Evolutionary conservation across 2,329 filamentous ascomycete species (phyloP).

Genomic region (Colletotrichum coccodes): DNA sequence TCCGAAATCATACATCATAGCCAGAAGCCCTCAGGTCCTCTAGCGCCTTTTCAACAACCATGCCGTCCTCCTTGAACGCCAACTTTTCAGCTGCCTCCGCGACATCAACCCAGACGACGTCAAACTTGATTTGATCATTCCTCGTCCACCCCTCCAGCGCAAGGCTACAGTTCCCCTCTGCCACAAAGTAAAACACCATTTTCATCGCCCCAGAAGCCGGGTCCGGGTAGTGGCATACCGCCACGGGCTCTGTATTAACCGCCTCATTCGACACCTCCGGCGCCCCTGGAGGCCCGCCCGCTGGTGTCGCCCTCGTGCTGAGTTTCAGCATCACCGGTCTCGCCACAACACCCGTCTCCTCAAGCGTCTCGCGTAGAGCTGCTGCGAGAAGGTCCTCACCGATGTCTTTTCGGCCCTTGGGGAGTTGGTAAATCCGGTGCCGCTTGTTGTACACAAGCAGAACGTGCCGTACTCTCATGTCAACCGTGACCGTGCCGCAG

Average conservation of each 20-base stretch:
- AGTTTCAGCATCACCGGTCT: slow-evolving; percentile 50
- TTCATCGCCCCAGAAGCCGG: slow-evolving; percentile 47
- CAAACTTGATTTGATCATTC: slow-evolving; percentile 39
- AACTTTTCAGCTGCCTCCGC: slow-evolving; percentile 36
- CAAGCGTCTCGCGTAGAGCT: slow-evolving; percentile 57
- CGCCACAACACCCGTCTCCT: slow-evolving; percentile 57
- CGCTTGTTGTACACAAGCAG: slow-evolving; percentile 55
- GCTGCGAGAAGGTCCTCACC: slow-evolving; percentile 52
- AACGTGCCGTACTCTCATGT: slow-evolving; percentile 47
- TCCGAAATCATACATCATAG: slow-evolving; percentile 36
- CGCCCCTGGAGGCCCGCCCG: slow-evolving; percentile 7
- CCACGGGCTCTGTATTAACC: slow-evolving; percentile 48
- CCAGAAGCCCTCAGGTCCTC: slow-evolving; percentile 39
- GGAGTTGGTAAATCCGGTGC: slow-evolving; percentile 56
- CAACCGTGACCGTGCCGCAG: slow-evolving; percentile 58
- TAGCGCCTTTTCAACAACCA: slow-evolving; percentile 41
- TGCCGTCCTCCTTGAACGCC: slow-evolving; percentile 37
- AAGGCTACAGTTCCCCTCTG: slow-evolving; percentile 41
- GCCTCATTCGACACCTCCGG: slow-evolving; percentile 40
- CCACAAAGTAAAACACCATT: slow-evolving; percentile 53
- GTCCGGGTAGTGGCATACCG: slow-evolving; percentile 48
- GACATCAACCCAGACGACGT: slow-evolving; percentile 41
- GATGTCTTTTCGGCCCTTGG: slow-evolving; percentile 60
- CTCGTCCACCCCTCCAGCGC: slow-evolving; percentile 14
- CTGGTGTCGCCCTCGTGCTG: slow-evolving; percentile 54